These are phyloP conservation scores for Mucor irregularis DNA, from an alignment of 371 early-diverging fungal genomes.

Conservation along the genomic window DNA sequence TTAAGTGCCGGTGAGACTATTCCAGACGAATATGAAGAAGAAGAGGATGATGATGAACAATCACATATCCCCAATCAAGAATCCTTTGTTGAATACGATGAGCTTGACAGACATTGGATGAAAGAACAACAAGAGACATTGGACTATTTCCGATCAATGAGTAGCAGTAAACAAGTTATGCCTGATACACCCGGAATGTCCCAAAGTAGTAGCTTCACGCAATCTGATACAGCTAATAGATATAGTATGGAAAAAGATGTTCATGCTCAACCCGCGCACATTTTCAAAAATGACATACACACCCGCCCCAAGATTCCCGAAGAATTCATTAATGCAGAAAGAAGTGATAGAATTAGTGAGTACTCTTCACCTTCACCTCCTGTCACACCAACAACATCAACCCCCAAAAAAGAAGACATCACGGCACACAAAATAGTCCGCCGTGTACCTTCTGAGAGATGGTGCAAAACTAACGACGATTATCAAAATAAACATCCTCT, in stretches of 20 bases:
- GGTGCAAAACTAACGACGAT: conserved; percentile 27
- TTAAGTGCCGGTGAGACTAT: conserved; percentile 28
- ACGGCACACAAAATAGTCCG: background rate
- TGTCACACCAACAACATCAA: background rate
- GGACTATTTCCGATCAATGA: conserved; percentile 10
- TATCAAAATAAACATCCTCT: background rate
- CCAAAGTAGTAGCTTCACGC: background rate
- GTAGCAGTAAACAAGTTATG: background rate
- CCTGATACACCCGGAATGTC: background rate
- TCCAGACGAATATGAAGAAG: conserved; percentile 9
- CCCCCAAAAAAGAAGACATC: background rate
- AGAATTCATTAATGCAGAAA: background rate
- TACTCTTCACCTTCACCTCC: background rate
- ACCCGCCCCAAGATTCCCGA: background rate
- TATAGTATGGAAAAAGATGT: background rate
- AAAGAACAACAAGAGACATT: conserved; percentile 27
- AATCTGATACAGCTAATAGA: background rate
- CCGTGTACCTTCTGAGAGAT: conserved; percentile 40
- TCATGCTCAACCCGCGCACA: background rate
- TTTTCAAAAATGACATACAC: background rate
- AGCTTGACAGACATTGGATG: conserved; percentile 22
- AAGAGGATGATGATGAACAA: conserved; percentile 14
- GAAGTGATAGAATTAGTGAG: background rate
- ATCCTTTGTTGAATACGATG: conserved; percentile 11
- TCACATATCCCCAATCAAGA: conserved; percentile 5